Percentiles rank a stretch among this genome's conserved stretches.
Evolutionary conservation across 352 stramenopile genomes (phyloP).

Genomic region (Phytophthora tentaculata): DNA sequence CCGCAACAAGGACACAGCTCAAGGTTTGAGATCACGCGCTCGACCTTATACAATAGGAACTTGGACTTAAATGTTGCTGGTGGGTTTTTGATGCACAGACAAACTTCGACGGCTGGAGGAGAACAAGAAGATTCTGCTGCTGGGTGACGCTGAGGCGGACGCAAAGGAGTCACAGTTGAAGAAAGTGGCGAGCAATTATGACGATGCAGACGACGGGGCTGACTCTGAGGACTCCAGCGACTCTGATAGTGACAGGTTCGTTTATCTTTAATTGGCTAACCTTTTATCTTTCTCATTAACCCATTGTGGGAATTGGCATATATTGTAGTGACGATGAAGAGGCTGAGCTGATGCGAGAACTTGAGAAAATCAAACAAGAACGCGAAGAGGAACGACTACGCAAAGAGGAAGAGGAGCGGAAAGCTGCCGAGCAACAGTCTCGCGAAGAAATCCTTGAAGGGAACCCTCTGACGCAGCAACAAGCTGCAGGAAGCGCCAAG

Average conservation of each 20-base stretch:
- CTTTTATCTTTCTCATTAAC: background rate
- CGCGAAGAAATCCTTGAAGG: slow-evolving; percentile 94
- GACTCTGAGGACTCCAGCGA: slow-evolving; percentile 72
- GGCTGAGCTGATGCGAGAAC: slow-evolving; percentile 95
- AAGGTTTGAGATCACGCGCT: slow-evolving; percentile 49
- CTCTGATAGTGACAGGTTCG: slow-evolving; percentile 75
- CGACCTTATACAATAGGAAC: too few relatives aligned
- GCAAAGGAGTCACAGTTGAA: slow-evolving; percentile 87
- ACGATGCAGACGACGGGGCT: slow-evolving; percentile 89
- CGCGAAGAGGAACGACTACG: slow-evolving; percentile 92
- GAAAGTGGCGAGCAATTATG: slow-evolving; percentile 89
- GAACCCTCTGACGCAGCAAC: slow-evolving; percentile 90
- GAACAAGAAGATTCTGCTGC: slow-evolving; percentile 83
- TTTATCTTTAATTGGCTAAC: background rate
- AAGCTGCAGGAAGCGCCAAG: slow-evolving; percentile 50
- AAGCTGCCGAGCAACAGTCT: slow-evolving; percentile 78
- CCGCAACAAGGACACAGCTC: slow-evolving; percentile 81
- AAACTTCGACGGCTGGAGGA: slow-evolving; percentile 75
- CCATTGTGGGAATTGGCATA: slow-evolving; percentile 1
- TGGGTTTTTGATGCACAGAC: slow-evolving; percentile 45
- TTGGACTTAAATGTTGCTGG: too few relatives aligned
- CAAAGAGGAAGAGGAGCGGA: slow-evolving; percentile 89
- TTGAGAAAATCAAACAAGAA: slow-evolving; percentile 98
- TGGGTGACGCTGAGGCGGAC: slow-evolving; percentile 77
- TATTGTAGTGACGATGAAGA: slow-evolving; percentile 94